Conservation (phyloP, 768 basidiomycete genomes). For the Leccinellum albellum region DNA sequence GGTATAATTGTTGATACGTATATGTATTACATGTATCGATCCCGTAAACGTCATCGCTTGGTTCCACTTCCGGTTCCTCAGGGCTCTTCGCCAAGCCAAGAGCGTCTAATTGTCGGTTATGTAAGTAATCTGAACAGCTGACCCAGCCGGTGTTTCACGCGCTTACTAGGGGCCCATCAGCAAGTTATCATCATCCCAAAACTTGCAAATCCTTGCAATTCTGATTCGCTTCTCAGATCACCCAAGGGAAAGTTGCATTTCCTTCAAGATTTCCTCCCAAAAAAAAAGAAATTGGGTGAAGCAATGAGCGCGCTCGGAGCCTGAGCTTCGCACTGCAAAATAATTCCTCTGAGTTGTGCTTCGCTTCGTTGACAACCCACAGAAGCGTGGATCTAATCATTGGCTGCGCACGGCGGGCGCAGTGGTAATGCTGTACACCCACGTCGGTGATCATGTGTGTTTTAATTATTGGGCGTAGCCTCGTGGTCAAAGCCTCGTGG, state of each 20-base stretch:
- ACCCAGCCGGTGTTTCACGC: not conserved
- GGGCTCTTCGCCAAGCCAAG: not conserved
- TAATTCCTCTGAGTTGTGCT: not conserved
- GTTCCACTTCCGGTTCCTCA: constrained; percentile 2
- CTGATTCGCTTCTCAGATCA: not conserved
- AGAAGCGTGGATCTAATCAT: constrained; percentile 19
- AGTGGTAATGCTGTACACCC: constrained; percentile 16
- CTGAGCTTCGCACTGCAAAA: not conserved
- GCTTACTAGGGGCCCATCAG: not conserved
- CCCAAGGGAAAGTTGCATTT: not conserved
- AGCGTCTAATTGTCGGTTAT: not conserved
- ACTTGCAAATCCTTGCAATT: not conserved
- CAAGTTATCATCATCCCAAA: not conserved
- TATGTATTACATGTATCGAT: not conserved
- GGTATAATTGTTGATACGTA: not conserved
- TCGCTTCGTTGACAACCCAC: not conserved
- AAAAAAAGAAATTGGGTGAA: constrained; percentile 1
- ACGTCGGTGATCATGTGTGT: constrained; percentile 3
- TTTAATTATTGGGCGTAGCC: not conserved
- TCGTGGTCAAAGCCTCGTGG: constrained; percentile 6
- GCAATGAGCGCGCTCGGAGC: not conserved
- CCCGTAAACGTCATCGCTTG: constrained; percentile 2
- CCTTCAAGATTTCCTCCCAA: too few species aligned
- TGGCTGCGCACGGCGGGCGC: constrained; percentile 10
- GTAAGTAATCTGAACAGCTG: not conserved